phyloP scores from a whole-genome alignment of 2,329 filamentous ascomycete species.

The Fusarium mundagurra region DNA sequence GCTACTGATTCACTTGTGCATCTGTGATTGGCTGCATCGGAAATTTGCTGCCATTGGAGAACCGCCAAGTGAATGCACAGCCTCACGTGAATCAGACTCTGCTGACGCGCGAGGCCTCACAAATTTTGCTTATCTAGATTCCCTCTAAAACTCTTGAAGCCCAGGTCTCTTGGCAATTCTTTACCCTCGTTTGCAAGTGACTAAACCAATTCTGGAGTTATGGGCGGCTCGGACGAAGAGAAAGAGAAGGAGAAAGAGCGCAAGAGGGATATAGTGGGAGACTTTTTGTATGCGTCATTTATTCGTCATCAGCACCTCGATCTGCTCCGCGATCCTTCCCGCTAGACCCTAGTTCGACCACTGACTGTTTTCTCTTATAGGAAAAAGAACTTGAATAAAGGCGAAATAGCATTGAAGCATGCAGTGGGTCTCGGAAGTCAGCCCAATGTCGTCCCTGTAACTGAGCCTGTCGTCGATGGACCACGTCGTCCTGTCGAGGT shows the following conservation, averaged over 20 bases:
- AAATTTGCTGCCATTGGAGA: slow-evolving; percentile 1
- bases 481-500: slow-evolving; percentile 56
- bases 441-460: slow-evolving; percentile 47
- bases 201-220: background rate
- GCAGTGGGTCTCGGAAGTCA: slow-evolving; percentile 46
- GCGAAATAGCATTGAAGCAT: slow-evolving; percentile 50
- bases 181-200: background rate
- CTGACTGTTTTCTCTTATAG: slow-evolving; percentile 29
- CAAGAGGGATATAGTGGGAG: slow-evolving; percentile 46
- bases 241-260: slow-evolving; percentile 36
- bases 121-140: background rate
- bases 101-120: slow-evolving; percentile 18
- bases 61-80: slow-evolving; percentile 6
- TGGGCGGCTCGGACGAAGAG: slow-evolving; percentile 23
- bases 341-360: background rate
- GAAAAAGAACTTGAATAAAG: slow-evolving; percentile 48
- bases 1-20: background rate
- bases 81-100: slow-evolving; percentile 22
- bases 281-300: slow-evolving; percentile 47
- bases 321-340: background rate
- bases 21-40: slow-evolving; percentile 6
- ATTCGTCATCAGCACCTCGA: background rate
- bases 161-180: no score
- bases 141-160: background rate
- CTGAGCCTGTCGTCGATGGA: slow-evolving; percentile 44